phyloP scores from a whole-genome alignment of 345 rosid genomes.

The Microthlaspi erraticum region DNA sequence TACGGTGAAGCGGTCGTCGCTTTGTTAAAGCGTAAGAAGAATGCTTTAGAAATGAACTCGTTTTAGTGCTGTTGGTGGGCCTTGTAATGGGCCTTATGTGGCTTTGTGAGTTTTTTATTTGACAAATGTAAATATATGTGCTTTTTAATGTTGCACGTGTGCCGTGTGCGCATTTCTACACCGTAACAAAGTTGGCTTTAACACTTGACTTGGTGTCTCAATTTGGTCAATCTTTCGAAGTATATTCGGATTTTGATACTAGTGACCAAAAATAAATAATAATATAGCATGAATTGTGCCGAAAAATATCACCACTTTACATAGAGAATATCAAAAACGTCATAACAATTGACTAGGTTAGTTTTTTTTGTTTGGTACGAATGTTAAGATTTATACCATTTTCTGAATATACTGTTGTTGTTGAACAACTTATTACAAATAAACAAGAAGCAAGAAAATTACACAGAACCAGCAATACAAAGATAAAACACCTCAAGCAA shows the following conservation, averaged over 20 bases:
- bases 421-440: no score
- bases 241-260: conserved; percentile 25
- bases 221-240: conserved; percentile 10
- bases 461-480: no score
- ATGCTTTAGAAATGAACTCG: conserved; percentile 15
- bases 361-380: no score
- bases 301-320: background rate
- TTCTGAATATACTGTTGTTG: no score
- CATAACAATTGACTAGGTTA: background rate
- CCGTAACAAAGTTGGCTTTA: conserved; percentile 26
- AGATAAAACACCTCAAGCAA: no score
- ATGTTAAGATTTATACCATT: no score
- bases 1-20: conserved; percentile 44
- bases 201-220: background rate
- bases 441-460: no score
- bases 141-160: conserved; percentile 19
- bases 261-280: background rate
- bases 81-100: conserved; percentile 13
- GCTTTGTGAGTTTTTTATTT: background rate
- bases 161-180: conserved; percentile 13
- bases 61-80: conserved; percentile 32
- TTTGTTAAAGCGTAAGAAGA: conserved; percentile 36
- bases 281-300: conserved; percentile 22
- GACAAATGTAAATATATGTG: conserved; percentile 4
- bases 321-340: background rate